phyloP scores from a whole-genome alignment of 2,329 filamentous ascomycete species.

The Zopfia rhizophila region DNA sequence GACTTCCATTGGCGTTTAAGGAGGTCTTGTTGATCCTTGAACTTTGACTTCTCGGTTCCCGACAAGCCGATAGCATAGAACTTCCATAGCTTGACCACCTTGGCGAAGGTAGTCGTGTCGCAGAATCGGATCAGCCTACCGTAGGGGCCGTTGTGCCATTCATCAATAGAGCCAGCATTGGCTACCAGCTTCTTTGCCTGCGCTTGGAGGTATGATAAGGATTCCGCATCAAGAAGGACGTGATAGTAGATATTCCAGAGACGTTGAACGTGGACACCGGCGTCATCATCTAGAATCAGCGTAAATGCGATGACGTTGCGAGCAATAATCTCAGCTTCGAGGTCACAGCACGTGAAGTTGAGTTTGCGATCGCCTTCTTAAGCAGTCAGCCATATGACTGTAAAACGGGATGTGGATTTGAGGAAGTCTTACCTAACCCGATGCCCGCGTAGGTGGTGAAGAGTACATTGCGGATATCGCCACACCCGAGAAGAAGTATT shows the following conservation, averaged over 20 bases:
- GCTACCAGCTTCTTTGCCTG: conserved; percentile 59
- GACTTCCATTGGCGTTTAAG: conserved; percentile 8
- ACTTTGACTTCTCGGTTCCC: neutral
- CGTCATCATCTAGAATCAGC: conserved; percentile 58
- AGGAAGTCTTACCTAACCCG: conserved; percentile 30
- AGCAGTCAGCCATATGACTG: too few relatives aligned
- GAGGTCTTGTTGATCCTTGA: neutral
- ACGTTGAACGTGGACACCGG: conserved; percentile 32
- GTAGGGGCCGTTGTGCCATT: conserved; percentile 61
- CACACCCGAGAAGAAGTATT: conserved; percentile 64
- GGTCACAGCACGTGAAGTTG: conserved; percentile 67
- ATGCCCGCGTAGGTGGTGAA: conserved; percentile 46
- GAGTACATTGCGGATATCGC: conserved; percentile 67
- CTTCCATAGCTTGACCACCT: conserved; percentile 56
- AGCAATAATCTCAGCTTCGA: conserved; percentile 62
- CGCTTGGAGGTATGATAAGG: conserved; percentile 49
- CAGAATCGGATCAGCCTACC: conserved; percentile 60
- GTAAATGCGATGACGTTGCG: conserved; percentile 66
- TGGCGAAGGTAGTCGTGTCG: conserved; percentile 58
- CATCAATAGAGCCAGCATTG: conserved; percentile 50
- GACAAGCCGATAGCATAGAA: conserved; percentile 36
- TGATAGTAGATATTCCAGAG: conserved; percentile 69
- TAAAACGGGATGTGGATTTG: neutral
- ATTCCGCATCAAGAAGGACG: conserved; percentile 55
- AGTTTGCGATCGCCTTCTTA: conserved; percentile 11